Evolutionary conservation across 176 grass and related monocot genomes (phyloP), one percentile per base, ranked within the genome.

Genomic region (Avena eriantha): DNA sequence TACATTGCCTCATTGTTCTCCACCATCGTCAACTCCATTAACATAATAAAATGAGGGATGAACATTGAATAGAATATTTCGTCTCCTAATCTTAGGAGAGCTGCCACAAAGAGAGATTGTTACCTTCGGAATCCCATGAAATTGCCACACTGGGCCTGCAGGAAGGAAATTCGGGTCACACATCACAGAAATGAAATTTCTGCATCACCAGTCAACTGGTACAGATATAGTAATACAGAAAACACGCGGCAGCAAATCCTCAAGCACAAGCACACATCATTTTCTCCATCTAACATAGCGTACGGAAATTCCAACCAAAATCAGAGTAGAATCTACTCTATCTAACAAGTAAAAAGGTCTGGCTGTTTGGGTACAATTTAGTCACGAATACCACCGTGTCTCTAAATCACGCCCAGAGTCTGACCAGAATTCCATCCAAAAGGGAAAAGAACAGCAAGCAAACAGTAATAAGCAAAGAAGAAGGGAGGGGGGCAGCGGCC

Each of bases 71-170:
- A 61, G 23, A 63, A 84, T 35, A 7, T n/a, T 60, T n/a, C n/a
- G 12, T 49, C n/a, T 19, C 3, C n/a, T 83, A 43, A 21, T 69
- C 35, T 47, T 31, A 24, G 43, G 23, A 54, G 10, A 55, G 26
- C 24, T 77, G 70, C 43, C 53, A 90, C 56, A 73, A 0, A 45
- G 55, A 78, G 31, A 12, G 24, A 69, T 48, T 48, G 18, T 2
- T 80, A 91, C 89, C 89, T 91, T 69, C 3, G 21, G 85, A 80
- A 60, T 87, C 89, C 85, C 76, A 75, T 50, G 89, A 80, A 41
- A 76, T 68, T 50, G 16, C 80, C 34, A 68, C n/a, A 39, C 48
- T 1, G 26, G 56, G 49, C 76, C 89, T 91, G 85, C 85, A 91
- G 57, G 58, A 78, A 83, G 18, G 53, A 76, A 69, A 23, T 39